Evolutionary conservation across 2,329 filamentous ascomycete species (phyloP).

Genomic region (Scopulariopsis brevicaulis): DNA sequence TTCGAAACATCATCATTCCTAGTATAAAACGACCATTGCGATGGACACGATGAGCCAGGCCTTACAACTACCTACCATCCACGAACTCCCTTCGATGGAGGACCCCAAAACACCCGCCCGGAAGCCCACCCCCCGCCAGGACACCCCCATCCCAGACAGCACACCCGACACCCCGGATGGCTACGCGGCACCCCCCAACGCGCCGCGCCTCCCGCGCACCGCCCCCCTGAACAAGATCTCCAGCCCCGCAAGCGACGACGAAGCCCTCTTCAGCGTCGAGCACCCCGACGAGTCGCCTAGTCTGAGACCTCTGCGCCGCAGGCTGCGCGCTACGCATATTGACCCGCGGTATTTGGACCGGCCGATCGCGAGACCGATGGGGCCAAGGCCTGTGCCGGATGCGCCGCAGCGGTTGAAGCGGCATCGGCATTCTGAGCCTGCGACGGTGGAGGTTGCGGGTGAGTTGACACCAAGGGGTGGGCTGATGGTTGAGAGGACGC

Average conservation of each 20-base stretch:
- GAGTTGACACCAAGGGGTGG: not conserved
- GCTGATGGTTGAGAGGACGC: not conserved
- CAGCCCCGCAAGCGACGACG: not conserved
- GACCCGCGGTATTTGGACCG: constrained; percentile 1
- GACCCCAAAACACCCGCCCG: not conserved
- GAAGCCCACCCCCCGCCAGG: not conserved
- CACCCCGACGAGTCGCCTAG: not conserved
- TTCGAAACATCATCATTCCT: not conserved
- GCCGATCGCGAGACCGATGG: not conserved
- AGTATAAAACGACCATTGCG: not conserved
- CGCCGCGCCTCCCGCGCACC: not conserved
- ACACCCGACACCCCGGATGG: not conserved
- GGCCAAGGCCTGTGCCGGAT: not conserved
- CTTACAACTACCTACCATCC: not conserved
- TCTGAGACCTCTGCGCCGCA: not conserved
- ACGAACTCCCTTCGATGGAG: not conserved
- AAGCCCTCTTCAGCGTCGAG: not conserved
- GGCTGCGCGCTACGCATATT: not conserved
- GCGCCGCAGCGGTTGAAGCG: not conserved
- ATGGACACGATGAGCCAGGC: not conserved
- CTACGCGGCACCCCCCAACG: not conserved
- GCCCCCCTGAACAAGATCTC: not conserved
- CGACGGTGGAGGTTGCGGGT: not conserved
- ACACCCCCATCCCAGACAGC: not conserved
- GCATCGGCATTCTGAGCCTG: not conserved